These are phyloP conservation scores for Batrachochytrium dendrobatidis DNA, from an alignment of 371 early-diverging fungal genomes.

Conservation along the genomic window DNA sequence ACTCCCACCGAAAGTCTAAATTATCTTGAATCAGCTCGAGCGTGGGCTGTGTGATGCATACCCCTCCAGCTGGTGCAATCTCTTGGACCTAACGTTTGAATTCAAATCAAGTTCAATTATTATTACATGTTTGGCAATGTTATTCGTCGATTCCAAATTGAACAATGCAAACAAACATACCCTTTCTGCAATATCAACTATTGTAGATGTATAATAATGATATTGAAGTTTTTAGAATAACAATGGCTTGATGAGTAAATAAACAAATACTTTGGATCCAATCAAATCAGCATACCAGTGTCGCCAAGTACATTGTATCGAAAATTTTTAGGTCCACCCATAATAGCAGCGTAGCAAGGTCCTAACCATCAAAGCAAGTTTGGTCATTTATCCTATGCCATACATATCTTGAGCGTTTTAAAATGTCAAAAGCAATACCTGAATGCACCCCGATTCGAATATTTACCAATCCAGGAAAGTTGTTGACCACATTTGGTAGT, in stretches of 20 bases:
- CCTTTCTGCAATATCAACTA: conserved; percentile 27
- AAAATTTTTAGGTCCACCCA: conserved; percentile 38
- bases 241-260: background rate
- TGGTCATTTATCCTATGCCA: background rate
- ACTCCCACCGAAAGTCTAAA: conserved; percentile 22
- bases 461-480: conserved; percentile 16
- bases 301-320: conserved; percentile 37
- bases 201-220: background rate
- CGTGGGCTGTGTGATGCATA: conserved; percentile 24
- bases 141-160: background rate
- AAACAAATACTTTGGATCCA: background rate
- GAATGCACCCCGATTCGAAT: conserved; percentile 38
- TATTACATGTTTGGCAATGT: background rate
- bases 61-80: conserved; percentile 20
- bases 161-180: background rate
- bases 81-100: conserved; percentile 22
- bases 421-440: conserved; percentile 9
- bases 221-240: background rate
- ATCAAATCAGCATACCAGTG: conserved; percentile 22
- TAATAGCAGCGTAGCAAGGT: conserved; percentile 31
- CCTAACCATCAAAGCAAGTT: conserved; percentile 9
- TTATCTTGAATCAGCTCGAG: conserved; percentile 21
- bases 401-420: conserved; percentile 3
- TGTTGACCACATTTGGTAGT: conserved; percentile 17
- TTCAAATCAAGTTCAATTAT: background rate